Evolutionary conservation across 768 basidiomycete species (phyloP).

Genomic region (Dioszegia hungarica): DNA sequence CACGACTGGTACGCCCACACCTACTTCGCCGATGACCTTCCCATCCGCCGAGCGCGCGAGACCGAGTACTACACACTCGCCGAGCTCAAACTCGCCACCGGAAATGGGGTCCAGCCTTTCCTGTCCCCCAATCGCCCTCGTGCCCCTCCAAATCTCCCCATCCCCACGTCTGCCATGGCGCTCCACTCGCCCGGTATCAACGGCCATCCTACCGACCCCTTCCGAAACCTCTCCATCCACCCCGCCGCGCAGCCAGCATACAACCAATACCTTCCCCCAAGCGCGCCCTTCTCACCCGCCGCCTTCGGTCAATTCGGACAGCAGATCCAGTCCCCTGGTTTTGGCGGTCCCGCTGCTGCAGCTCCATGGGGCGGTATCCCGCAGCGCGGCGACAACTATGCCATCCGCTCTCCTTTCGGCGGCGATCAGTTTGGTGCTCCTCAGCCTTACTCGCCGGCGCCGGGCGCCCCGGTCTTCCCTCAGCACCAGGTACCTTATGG

Average conservation of each 20-base stretch:
- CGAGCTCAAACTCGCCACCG: conserved; percentile 45
- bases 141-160: conserved; percentile 51
- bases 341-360: conserved; percentile 4
- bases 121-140: conserved; percentile 52
- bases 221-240: conserved; percentile 9
- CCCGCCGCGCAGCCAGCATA: neutral
- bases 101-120: conserved; percentile 49
- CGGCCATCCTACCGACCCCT: conserved; percentile 12
- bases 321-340: conserved; percentile 1
- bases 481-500: conserved; percentile 24
- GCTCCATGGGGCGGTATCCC: conserved; percentile 9
- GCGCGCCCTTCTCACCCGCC: conserved; percentile 7
- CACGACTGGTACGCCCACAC: conserved; percentile 90
- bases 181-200: conserved; percentile 8
- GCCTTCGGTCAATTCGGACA: conserved; percentile 2
- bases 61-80: conserved; percentile 49
- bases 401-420: conserved; percentile 23
- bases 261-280: conserved; percentile 1
- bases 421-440: conserved; percentile 19
- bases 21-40: conserved; percentile 76
- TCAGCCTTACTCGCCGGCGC: conserved; percentile 21
- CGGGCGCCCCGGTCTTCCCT: conserved; percentile 17
- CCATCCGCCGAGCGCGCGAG: conserved; percentile 65
- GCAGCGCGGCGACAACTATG: conserved; percentile 1
- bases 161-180: conserved; percentile 21